Evolutionary conservation across 2,329 filamentous ascomycete species (phyloP).

Genomic region (Aureobasidium sp.): DNA sequence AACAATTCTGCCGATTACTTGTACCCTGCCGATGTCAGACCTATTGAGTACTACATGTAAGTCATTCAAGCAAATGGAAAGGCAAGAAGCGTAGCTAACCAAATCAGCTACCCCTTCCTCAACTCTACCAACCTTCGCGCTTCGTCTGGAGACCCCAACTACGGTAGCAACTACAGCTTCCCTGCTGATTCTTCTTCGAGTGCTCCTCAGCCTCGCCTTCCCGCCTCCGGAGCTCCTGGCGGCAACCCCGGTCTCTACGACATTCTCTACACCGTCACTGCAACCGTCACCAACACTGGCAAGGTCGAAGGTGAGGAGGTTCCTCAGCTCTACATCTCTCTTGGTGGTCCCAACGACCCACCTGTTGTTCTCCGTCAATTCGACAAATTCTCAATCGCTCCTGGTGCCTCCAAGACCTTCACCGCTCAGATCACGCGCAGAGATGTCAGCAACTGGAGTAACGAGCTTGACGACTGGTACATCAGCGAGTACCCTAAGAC

Average conservation of each 20-base stretch:
- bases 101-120: conserved; percentile 56
- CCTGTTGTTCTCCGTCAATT: conserved; percentile 67
- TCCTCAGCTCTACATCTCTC: conserved; percentile 66
- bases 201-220: conserved; percentile 49
- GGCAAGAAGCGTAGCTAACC: no score
- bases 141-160: conserved; percentile 52
- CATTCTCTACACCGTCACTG: conserved; percentile 59
- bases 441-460: conserved; percentile 85
- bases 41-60: conserved; percentile 48
- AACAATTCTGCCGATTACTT: conserved; percentile 58
- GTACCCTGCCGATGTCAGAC: conserved; percentile 55
- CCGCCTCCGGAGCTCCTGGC: conserved; percentile 53
- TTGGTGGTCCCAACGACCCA: conserved; percentile 69
- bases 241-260: conserved; percentile 62
- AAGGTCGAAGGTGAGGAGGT: conserved; percentile 59
- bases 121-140: conserved; percentile 53
- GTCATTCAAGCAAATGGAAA: no score
- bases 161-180: conserved; percentile 56
- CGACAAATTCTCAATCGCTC: conserved; percentile 63
- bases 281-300: conserved; percentile 66
- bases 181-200: conserved; percentile 52
- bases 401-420: conserved; percentile 63
- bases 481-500: conserved; percentile 51
- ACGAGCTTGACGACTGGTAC: conserved; percentile 73
- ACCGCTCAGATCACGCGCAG: conserved; percentile 63